Percentiles rank a stretch among this genome's conserved stretches.
Evolutionary conservation across 2,329 filamentous ascomycete species (phyloP).

Genomic region (Aspergillus tamarii): DNA sequence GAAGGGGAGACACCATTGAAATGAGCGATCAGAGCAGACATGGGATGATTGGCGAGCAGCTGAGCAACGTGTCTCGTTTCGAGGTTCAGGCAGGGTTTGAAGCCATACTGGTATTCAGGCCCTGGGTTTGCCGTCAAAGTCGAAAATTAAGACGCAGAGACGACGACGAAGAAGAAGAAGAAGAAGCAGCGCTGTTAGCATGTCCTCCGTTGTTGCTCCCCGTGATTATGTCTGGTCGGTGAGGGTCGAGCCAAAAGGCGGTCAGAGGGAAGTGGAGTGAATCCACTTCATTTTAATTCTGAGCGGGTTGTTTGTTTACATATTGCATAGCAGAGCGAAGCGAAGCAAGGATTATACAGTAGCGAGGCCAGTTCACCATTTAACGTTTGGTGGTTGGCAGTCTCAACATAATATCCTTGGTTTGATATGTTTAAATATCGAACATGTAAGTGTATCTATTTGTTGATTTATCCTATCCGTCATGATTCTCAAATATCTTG

Average conservation of each 20-base stretch:
- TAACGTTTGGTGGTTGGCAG: neutral
- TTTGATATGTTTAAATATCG: neutral
- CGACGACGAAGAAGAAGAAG: no score
- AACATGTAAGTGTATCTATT: neutral
- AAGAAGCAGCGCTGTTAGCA: neutral
- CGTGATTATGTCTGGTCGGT: neutral
- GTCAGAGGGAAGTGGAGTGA: neutral
- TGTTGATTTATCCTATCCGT: neutral
- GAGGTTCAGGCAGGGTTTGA: neutral
- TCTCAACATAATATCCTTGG: neutral
- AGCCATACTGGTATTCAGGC: neutral
- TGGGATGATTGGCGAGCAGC: neutral
- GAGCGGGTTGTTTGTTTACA: no score
- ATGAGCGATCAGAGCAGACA: neutral
- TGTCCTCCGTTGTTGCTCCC: neutral
- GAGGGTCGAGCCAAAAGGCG: slow-evolving; percentile 4
- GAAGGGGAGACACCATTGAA: slow-evolving; percentile 12
- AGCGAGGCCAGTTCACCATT: no score
- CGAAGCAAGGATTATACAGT: no score
- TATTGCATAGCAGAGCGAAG: no score
- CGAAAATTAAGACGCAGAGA: neutral
- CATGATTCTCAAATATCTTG: no score
- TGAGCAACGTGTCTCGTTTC: neutral
- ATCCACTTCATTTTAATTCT: neutral
- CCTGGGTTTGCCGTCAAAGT: neutral